Conservation (phyloP, 345 rosid genomes). For the Eucalyptus curtisii region DNA sequence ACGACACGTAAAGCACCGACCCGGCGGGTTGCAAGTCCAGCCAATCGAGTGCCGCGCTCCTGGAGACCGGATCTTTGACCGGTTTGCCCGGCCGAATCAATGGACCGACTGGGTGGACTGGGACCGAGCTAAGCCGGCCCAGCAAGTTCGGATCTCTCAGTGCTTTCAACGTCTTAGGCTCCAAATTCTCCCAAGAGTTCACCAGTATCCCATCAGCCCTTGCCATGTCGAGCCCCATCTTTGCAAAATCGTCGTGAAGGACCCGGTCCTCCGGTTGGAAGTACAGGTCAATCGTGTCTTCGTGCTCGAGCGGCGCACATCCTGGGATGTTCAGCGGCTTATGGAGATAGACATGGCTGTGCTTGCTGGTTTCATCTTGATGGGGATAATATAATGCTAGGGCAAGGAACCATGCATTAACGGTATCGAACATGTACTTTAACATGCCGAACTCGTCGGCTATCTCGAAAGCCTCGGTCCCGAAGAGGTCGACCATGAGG, state of each 20-base stretch:
- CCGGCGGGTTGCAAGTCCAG: slow-evolving; percentile 28
- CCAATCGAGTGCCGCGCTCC: slow-evolving; percentile 13
- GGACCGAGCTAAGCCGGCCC: not conserved
- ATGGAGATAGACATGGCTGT: slow-evolving; percentile 4
- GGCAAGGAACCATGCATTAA: slow-evolving; percentile 38
- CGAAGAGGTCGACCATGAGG: slow-evolving; percentile 36
- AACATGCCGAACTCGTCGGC: slow-evolving; percentile 38
- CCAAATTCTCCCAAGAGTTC: slow-evolving; percentile 41
- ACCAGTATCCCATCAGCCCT: slow-evolving; percentile 38
- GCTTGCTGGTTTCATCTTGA: not conserved
- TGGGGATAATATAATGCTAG: slow-evolving; percentile 8
- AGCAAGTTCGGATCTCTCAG: not conserved
- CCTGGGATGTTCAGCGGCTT: slow-evolving; percentile 35
- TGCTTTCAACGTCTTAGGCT: slow-evolving; percentile 18
- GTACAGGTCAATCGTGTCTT: slow-evolving; percentile 4
- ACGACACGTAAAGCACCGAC: slow-evolving; percentile 52
- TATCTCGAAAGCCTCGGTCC: slow-evolving; percentile 27
- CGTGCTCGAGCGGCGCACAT: slow-evolving; percentile 18
- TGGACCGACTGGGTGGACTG: slow-evolving; percentile 17
- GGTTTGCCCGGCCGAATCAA: not conserved
- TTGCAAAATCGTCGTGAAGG: not conserved
- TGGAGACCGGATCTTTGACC: not conserved
- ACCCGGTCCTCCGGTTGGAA: not conserved
- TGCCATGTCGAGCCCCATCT: slow-evolving; percentile 10
- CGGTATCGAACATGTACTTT: slow-evolving; percentile 22